These are phyloP conservation scores for Vicia sativa DNA, from an alignment of 306 rosid genomes.

Conservation along the genomic window DNA sequence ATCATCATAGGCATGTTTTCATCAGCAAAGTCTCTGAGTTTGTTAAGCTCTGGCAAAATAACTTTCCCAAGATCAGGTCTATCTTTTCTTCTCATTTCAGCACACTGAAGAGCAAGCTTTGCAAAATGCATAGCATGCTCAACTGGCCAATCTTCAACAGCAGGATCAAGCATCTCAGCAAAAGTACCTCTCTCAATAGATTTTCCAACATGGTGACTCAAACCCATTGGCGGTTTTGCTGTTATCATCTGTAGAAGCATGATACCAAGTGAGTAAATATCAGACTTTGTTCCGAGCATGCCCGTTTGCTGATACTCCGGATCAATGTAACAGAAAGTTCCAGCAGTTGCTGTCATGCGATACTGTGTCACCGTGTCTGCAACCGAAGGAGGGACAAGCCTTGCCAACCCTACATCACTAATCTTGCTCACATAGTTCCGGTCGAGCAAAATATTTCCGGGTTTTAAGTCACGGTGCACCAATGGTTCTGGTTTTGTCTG, in stretches of 20 bases:
- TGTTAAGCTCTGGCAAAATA: slow-evolving; percentile 68
- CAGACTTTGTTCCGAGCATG: slow-evolving; percentile 80
- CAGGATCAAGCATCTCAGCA: slow-evolving; percentile 71
- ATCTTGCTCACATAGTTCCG: slow-evolving; percentile 86
- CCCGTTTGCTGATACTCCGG: slow-evolving; percentile 95
- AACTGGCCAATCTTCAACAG: slow-evolving; percentile 71
- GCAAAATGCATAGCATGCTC: slow-evolving; percentile 67
- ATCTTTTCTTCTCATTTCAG: slow-evolving; percentile 81
- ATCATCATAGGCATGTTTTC: slow-evolving; percentile 44
- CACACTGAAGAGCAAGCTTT: slow-evolving; percentile 64
- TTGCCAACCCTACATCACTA: slow-evolving; percentile 87
- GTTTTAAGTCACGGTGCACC: slow-evolving; percentile 94
- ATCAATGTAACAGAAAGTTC: slow-evolving; percentile 91
- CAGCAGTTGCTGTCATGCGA: slow-evolving; percentile 84
- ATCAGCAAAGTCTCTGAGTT: slow-evolving; percentile 64
- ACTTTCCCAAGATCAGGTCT: slow-evolving; percentile 79
- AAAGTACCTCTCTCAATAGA: slow-evolving; percentile 68
- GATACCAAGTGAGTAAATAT: slow-evolving; percentile 77
- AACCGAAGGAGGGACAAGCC: slow-evolving; percentile 85
- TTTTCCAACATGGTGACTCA: slow-evolving; percentile 63
- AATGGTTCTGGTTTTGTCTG: slow-evolving; percentile 83
- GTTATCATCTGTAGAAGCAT: slow-evolving; percentile 77
- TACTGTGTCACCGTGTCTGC: slow-evolving; percentile 76
- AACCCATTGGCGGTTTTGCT: slow-evolving; percentile 78
- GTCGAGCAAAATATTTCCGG: slow-evolving; percentile 84